These are phyloP conservation scores for Actinomucor elegans DNA, from an alignment of 371 early-diverging fungal species.

Conservation along the genomic window DNA sequence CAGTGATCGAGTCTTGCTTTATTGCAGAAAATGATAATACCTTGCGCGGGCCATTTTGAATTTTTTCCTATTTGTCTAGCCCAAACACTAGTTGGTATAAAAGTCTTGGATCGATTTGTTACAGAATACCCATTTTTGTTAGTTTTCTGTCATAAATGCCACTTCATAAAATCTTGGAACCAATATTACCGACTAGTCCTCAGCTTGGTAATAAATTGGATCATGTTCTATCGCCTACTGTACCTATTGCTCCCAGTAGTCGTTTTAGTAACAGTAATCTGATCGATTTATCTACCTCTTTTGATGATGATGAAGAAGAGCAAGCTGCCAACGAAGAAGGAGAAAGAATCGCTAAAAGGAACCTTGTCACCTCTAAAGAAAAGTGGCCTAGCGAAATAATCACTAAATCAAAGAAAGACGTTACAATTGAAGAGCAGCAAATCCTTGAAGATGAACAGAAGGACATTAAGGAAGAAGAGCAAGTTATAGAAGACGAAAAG, in stretches of 20 bases:
- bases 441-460: background rate
- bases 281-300: background rate
- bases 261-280: background rate
- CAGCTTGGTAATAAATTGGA: background rate
- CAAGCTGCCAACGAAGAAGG: background rate
- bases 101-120: background rate
- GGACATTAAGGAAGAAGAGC: background rate
- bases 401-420: background rate
- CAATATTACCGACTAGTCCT: slow-evolving; percentile 1
- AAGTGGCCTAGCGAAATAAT: no score
- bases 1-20: no score
- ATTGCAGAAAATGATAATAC: background rate
- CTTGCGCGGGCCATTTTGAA: background rate
- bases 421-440: background rate
- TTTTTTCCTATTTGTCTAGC: background rate
- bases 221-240: slow-evolving; percentile 1
- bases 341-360: background rate
- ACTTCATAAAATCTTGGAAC: slow-evolving; percentile 9
- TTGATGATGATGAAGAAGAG: background rate
- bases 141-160: slow-evolving; percentile 6
- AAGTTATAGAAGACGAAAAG: background rate
- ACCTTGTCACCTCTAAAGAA: background rate
- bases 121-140: no score
- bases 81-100: background rate
- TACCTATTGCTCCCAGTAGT: background rate